A percentile compares a stretch with the other conserved stretches of the same genome.
These are phyloP conservation scores for Talaromyces albobiverticillius DNA, from an alignment of 2,329 filamentous ascomycete species.

Conservation along the genomic window DNA sequence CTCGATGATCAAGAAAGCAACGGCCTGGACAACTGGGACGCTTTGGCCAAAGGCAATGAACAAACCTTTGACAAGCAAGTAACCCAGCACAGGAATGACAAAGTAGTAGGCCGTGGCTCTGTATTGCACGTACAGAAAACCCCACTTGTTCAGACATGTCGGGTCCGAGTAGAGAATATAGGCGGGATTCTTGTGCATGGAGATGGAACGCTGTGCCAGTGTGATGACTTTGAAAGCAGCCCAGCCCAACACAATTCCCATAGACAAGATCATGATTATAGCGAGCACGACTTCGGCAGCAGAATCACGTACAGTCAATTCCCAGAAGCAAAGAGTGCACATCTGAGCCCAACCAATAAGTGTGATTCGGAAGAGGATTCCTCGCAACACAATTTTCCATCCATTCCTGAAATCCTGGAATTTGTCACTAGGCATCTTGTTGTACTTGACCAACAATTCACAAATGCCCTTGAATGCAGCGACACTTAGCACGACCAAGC, in stretches of 20 bases:
- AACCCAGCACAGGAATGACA: conserved; percentile 73
- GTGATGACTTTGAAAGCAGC: conserved; percentile 85
- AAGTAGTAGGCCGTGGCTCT: conserved; percentile 95
- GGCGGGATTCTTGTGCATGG: conserved; percentile 92
- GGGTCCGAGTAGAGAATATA: conserved; percentile 97
- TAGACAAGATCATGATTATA: conserved; percentile 81
- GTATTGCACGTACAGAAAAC: conserved; percentile 96
- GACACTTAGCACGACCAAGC: conserved; percentile 70
- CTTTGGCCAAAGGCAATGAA: conserved; percentile 80
- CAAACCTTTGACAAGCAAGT: conserved; percentile 82
- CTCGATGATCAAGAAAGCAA: conserved; percentile 81
- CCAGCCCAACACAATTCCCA: conserved; percentile 75
- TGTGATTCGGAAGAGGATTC: conserved; percentile 85
- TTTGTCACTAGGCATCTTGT: conserved; percentile 78
- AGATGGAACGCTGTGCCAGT: conserved; percentile 81
- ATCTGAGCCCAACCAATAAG: conserved; percentile 92
- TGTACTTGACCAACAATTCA: conserved; percentile 70
- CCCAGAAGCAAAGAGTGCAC: conserved; percentile 87
- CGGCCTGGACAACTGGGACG: conserved; percentile 69
- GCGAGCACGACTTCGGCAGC: conserved; percentile 81
- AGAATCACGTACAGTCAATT: conserved; percentile 83
- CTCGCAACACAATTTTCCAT: conserved; percentile 89
- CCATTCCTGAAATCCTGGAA: conserved; percentile 93
- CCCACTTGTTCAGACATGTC: conserved; percentile 94
- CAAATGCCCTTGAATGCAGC: conserved; percentile 76